Evolutionary conservation across 2,329 filamentous ascomycete genomes (phyloP), one percentile per base, ranked within the genome.

Genomic region (Elsinoe ampelina): DNA sequence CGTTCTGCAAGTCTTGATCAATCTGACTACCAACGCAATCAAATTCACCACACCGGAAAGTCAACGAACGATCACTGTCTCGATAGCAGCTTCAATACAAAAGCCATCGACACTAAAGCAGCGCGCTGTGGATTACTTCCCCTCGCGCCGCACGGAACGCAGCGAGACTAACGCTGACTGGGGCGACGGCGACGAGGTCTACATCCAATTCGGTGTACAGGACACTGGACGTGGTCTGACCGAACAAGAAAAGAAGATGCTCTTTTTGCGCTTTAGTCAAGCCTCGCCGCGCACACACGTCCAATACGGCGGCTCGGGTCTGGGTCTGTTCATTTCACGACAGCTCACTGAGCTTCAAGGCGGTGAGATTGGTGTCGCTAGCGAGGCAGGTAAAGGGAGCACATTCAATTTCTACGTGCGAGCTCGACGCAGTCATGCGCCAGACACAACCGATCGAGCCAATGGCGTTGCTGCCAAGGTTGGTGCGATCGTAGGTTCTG

Each of bases 221-320:
- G 88, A 93, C 64, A 90, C 87, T 0, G 88, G 88, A 1, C 82
- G 86, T 54, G 87, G 87, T 0, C 74, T 93, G 12, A 85, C 78
- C 2, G 77, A 82, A 3, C 80, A 84, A 57, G 87, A 90, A 65
- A 87, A 85, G 72, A 84, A 85, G 51, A 77, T 83, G 45, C 76
- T 93, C 0, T 93, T 92, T 69, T 81, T 89, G 62, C 80, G 86
- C 19, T 93, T 93, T 67, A 84, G 85, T 5, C 88, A 92, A 70
- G 86, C 86, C 0, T 88, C 82, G 19, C 84, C 86, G 1, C 81
- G 82, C 51, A 90, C 86, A 0, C 86, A 89, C 61, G 82, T 89
- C 13, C 82, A 88, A 62, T 90, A 92, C 61, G 88, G 87, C 19
- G 88, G 88, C 0, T 87, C 84, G 0, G 88, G 88, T 0, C 76